Evolutionary conservation across 352 stramenopile genomes (phyloP), one percentile per base, ranked within the genome.

Genomic region (Globisporangium mamillatum): DNA sequence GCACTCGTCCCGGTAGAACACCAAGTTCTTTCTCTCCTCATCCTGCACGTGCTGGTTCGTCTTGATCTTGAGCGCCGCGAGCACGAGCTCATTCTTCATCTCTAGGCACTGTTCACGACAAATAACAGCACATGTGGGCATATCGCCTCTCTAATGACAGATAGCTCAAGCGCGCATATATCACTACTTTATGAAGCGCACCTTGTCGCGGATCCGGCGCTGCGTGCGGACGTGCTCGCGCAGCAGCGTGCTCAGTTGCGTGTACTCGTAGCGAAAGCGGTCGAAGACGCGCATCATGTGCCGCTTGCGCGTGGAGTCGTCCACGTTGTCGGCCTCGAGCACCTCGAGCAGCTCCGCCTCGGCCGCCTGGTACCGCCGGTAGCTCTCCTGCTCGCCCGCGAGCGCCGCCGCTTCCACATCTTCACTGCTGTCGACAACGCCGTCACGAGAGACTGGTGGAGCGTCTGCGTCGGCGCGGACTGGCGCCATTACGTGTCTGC

Each of bases 1-100:
- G 58, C 84, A 92, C 63, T 92, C 84, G n/a, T 92, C 81, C 8
- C 84, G 77, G 50, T 92, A 92, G 74, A 86, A 92, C 4, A 79
- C 53, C 18, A 92, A 70, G 64, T 83, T 89, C 57, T 88, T 88
- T 75, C 88, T 80, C 64, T 92, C 81, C 55, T 92, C 79, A 14
- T 84, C 77, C 14, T 92, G 80, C n/a, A 88, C 61, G 69, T 88
- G 76, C 67, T 92, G 75, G 10, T 75, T 74, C 24, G 80, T 83
- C 57, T 83, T 81, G 60, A 91, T 78, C 61, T 79, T 76, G 63
- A 90, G 68, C 20, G 78, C 80, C 34, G 74, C 79, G 60, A 80
- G 69, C 62, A 91, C 77, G 0, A 91, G 81, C 67, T 88, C 78
- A 54, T 86, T 86, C 67, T 91, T 91, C 66, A 91, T 87, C 66